Conservation (phyloP, 805 yeast genomes). For the Metschnikowia matae region DNA sequence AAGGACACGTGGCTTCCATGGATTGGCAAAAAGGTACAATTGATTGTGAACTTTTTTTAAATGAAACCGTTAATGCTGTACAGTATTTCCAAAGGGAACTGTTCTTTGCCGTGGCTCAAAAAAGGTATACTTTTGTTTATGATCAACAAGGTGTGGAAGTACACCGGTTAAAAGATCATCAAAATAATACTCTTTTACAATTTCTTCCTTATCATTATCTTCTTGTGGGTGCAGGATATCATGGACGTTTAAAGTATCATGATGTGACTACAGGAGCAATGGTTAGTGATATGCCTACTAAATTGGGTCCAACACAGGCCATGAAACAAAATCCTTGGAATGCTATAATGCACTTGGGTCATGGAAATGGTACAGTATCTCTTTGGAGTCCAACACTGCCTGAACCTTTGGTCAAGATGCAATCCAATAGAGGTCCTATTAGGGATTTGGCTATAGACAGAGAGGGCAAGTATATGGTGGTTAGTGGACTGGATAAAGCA, state of each 20-base stretch:
- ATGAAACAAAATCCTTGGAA: constrained; percentile 94
- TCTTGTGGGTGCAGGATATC: constrained; percentile 86
- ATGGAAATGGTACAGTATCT: constrained; percentile 86
- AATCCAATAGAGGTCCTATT: constrained; percentile 82
- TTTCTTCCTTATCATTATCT: constrained; percentile 91
- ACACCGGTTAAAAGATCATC: constrained; percentile 86
- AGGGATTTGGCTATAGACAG: constrained; percentile 82
- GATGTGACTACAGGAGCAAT: constrained; percentile 91
- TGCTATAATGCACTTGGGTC: constrained; percentile 92
- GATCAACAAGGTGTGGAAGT: constrained; percentile 89
- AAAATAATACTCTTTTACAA: constrained; percentile 77
- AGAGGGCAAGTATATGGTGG: constrained; percentile 92
- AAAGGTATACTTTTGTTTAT: constrained; percentile 87
- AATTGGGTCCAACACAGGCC: constrained; percentile 83
- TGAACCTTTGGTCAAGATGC: constrained; percentile 78
- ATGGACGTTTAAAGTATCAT: constrained; percentile 82
- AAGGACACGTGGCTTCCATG: constrained; percentile 93
- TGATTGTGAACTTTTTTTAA: constrained; percentile 75
- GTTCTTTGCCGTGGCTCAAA: constrained; percentile 94
- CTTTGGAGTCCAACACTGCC: constrained; percentile 91
- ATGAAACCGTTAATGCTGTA: constrained; percentile 88
- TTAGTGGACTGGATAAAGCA: constrained; percentile 80
- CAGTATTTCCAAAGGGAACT: constrained; percentile 90
- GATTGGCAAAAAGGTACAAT: constrained; percentile 90
- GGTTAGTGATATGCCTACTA: constrained; percentile 80